These are phyloP conservation scores for Chaetomium tenue DNA, from an alignment of 495 filamentous ascomycete species.

Conservation along the genomic window DNA sequence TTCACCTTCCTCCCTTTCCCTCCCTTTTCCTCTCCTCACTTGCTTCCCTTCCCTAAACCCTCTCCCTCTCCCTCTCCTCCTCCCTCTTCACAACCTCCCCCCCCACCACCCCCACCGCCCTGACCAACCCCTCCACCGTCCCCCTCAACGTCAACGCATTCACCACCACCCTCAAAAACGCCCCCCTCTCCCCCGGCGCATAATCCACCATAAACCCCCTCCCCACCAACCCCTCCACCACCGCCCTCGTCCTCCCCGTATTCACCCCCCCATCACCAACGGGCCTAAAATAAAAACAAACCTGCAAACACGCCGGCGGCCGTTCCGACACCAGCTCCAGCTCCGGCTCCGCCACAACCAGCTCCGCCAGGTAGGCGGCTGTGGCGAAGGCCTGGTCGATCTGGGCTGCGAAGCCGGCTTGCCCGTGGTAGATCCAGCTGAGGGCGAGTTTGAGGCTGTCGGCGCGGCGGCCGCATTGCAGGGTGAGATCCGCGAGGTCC, in stretches of 20 bases:
- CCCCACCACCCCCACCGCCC: conserved; percentile 66
- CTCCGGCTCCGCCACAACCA: conserved; percentile 53
- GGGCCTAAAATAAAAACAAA: conserved; percentile 86
- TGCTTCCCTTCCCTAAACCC: not conserved
- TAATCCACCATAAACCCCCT: conserved; percentile 95
- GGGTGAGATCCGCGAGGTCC: conserved; percentile 90
- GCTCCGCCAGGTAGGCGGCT: conserved; percentile 61
- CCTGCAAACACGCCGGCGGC: conserved; percentile 85
- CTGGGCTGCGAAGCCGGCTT: conserved; percentile 53
- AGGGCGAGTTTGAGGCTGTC: conserved; percentile 86
- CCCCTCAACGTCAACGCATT: conserved; percentile 68
- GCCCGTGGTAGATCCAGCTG: conserved; percentile 84
- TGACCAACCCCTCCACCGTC: conserved; percentile 75
- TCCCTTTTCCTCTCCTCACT: no score
- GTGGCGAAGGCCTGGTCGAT: conserved; percentile 67
- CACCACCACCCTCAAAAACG: conserved; percentile 86
- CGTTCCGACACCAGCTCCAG: conserved; percentile 71
- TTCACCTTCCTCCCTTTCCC: no score
- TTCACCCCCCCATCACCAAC: conserved; percentile 58
- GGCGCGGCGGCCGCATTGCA: conserved; percentile 85
- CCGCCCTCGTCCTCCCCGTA: conserved; percentile 64
- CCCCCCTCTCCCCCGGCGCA: conserved; percentile 73
- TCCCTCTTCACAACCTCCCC: conserved; percentile 40
- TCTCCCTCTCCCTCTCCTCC: not conserved
- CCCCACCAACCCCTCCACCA: conserved; percentile 62